phyloP scores from a whole-genome alignment of 768 basidiomycete species.

The Auricularia sp. region DNA sequence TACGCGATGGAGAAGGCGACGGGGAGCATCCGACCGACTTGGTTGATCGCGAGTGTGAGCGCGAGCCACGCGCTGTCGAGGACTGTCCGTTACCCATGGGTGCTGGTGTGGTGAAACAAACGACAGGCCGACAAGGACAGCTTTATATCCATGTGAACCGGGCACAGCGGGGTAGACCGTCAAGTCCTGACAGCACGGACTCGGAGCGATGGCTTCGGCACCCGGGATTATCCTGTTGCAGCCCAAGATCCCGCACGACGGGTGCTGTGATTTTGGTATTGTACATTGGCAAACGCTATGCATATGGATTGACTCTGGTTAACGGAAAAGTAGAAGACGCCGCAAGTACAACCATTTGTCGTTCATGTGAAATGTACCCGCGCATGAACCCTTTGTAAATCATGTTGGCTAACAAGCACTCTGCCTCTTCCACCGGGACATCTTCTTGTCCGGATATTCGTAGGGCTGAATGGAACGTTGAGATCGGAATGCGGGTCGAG shows the following conservation, averaged over 20 bases:
- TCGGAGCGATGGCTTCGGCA: not conserved
- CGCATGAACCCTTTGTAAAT: constrained; percentile 87
- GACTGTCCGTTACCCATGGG: not conserved
- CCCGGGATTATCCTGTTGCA: not conserved
- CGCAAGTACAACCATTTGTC: constrained; percentile 86
- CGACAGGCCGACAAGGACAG: not conserved
- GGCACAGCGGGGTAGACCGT: not conserved
- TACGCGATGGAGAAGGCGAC: not conserved
- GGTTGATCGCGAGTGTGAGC: not conserved
- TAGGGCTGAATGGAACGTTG: constrained; percentile 71
- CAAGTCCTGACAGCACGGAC: not conserved
- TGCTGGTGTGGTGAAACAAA: not conserved
- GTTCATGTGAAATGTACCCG: constrained; percentile 94
- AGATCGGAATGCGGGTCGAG: constrained; percentile 66
- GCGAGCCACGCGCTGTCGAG: not conserved
- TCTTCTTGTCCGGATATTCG: constrained; percentile 58
- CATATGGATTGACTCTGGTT: constrained; percentile 48
- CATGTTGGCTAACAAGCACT: constrained; percentile 92
- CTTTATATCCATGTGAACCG: not conserved
- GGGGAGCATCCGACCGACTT: not conserved
- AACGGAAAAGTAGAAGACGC: constrained; percentile 72
- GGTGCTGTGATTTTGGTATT: not conserved
- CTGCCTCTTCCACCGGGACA: constrained; percentile 70
- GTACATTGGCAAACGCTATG: constrained; percentile 3
- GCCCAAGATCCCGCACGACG: not conserved